Evolutionary conservation across 257 asterid genomes (phyloP), one percentile per base, ranked within the genome.

Genomic region (Lavandula angustifolia): DNA sequence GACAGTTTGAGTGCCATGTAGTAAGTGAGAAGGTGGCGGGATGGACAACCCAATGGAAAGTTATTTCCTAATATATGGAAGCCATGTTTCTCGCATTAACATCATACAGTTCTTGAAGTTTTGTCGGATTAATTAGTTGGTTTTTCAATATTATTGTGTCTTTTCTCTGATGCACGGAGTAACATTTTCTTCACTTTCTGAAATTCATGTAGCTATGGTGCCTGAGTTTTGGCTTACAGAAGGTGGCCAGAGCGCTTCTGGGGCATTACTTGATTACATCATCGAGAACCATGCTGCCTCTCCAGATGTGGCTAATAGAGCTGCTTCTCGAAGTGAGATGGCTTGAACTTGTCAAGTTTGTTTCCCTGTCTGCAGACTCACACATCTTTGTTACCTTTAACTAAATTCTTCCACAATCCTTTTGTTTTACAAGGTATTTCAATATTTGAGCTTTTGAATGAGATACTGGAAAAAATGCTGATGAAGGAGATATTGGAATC

Each of bases 201-300:
- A 4, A 58, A 77, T 76, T 49, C 55, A 38, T 74, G 56, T 59
- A 92, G 99, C 95, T 46, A 89, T 92, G 99, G 88, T 92, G 72
- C 99, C 99, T 55, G 94, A 85, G 73, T 92, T 80, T 83, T 92
- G 99, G 99, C 95, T 92, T 27, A 87, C 99, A 3, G 99, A 92
- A 86, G 99, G 99, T 58, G 99, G 99, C 41, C 99, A 92, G 85
- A 92, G 99, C 68, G 97, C 97, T 62, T 87, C 96, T 57, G 99
- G 97, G 60, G 86, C 95, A 68, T 78, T 89, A 66, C 80, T 92
- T 66, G 99, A 92, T 70, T 55, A 89, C 76, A 66, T 89, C 47
- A 76, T 92, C 61, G 92, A 89, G 79, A 83, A 73, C 75, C 99
- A 92, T 73, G 88, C 75, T 75, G 96, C 99, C 72, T 85, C 95